Percentiles rank a stretch among this genome's conserved stretches.
Evolutionary conservation across 2,329 filamentous ascomycete species (phyloP).

Genomic region (Arthrobotrys musiformis): DNA sequence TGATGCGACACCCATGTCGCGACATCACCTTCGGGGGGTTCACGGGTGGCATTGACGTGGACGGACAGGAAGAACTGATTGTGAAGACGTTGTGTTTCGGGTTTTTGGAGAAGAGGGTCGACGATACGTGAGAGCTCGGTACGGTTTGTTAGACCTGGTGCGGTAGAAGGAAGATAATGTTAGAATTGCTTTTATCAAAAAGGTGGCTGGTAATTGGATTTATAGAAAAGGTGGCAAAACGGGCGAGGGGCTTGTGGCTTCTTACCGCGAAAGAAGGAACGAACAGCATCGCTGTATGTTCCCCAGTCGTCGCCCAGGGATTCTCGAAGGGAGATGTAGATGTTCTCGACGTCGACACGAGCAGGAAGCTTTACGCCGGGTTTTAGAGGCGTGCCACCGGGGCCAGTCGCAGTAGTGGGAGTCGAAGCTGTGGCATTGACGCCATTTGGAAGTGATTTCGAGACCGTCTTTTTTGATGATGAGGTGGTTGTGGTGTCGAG

Average conservation of each 20-base stretch:
- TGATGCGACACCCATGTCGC: slow-evolving; percentile 78
- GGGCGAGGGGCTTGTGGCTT: slow-evolving; percentile 13
- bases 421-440: slow-evolving; percentile 45
- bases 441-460: slow-evolving; percentile 52
- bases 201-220: slow-evolving; percentile 28
- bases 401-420: slow-evolving; percentile 43
- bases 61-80: slow-evolving; percentile 76
- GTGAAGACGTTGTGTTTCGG: slow-evolving; percentile 66
- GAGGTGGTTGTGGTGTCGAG: slow-evolving; percentile 33
- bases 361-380: slow-evolving; percentile 52
- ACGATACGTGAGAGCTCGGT: slow-evolving; percentile 56
- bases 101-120: slow-evolving; percentile 64
- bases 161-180: slow-evolving; percentile 64
- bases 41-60: slow-evolving; percentile 75
- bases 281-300: slow-evolving; percentile 52
- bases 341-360: slow-evolving; percentile 55
- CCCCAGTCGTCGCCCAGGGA: slow-evolving; percentile 54
- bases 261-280: slow-evolving; percentile 56
- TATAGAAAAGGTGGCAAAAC: slow-evolving; percentile 37
- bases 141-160: slow-evolving; percentile 57
- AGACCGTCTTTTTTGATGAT: slow-evolving; percentile 40
- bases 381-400: slow-evolving; percentile 40
- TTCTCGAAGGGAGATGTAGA: slow-evolving; percentile 53
- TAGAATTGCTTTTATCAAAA: slow-evolving; percentile 39
- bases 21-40: slow-evolving; percentile 75